Percentiles rank a stretch among this genome's conserved stretches.
Evolutionary conservation across 257 asterid genomes (phyloP).

Genomic region (Penstemon eatonii): DNA sequence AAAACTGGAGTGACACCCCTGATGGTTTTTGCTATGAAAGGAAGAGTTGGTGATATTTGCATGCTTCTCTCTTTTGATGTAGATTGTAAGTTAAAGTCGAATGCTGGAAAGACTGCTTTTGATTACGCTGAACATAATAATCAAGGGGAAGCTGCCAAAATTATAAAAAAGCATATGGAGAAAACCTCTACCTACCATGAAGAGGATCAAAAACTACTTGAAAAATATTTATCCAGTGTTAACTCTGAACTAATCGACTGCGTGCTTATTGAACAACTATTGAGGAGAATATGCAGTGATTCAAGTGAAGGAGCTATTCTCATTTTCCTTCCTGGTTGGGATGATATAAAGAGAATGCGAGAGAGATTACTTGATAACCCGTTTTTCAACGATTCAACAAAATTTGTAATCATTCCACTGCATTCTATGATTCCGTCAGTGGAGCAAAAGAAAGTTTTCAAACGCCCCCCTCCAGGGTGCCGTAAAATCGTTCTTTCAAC

Average conservation of each 20-base stretch:
- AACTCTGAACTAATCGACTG: slow-evolving; percentile 72
- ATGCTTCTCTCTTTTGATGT: slow-evolving; percentile 86
- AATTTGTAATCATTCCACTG: slow-evolving; percentile 60
- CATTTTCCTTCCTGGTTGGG: slow-evolving; percentile 96
- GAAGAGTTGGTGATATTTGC: slow-evolving; percentile 74
- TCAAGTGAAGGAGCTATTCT: slow-evolving; percentile 82
- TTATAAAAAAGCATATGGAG: slow-evolving; percentile 63
- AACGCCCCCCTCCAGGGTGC: slow-evolving; percentile 66
- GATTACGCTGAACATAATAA: slow-evolving; percentile 67
- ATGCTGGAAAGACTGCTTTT: slow-evolving; percentile 64
- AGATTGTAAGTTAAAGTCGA: slow-evolving; percentile 54
- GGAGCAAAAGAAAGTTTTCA: slow-evolving; percentile 85
- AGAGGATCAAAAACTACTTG: slow-evolving; percentile 58
- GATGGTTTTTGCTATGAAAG: slow-evolving; percentile 85
- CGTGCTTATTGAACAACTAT: slow-evolving; percentile 77
- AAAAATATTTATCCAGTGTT: slow-evolving; percentile 63
- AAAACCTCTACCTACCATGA: slow-evolving; percentile 40
- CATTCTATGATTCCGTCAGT: slow-evolving; percentile 83
- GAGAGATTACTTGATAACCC: slow-evolving; percentile 61
- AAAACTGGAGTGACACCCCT: slow-evolving; percentile 75
- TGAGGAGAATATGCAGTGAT: slow-evolving; percentile 67
- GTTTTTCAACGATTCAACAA: slow-evolving; percentile 59
- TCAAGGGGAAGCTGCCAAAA: slow-evolving; percentile 63
- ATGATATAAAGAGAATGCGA: slow-evolving; percentile 68
- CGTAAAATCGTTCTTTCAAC: slow-evolving; percentile 91